A percentile compares a stretch with the other conserved stretches of the same genome.
Conservation (phyloP, 2,329 filamentous ascomycete genomes). For the Fusarium sacchari region DNA sequence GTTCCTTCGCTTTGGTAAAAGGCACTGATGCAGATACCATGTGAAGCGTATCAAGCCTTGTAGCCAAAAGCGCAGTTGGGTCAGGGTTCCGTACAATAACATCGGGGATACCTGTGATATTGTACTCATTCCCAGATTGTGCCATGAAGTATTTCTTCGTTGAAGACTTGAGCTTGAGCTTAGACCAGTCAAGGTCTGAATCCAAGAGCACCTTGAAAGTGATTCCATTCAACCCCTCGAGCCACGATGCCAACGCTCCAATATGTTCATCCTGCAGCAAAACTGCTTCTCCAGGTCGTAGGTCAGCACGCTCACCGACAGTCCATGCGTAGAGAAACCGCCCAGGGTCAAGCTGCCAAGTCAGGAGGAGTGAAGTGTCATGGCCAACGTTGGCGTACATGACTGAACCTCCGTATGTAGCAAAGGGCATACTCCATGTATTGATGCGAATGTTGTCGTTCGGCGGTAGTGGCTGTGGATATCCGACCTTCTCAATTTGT, state of each 20-base stretch:
- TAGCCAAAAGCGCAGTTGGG: neutral
- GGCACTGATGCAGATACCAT: neutral
- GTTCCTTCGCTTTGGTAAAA: neutral
- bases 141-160: neutral
- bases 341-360: neutral
- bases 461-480: neutral
- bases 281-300: neutral
- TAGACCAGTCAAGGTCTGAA: neutral
- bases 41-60: neutral
- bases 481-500: neutral
- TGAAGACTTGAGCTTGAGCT: neutral
- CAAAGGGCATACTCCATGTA: neutral
- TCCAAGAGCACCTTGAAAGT: neutral
- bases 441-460: neutral
- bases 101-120: neutral
- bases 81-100: neutral
- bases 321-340: neutral
- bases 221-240: neutral
- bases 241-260: neutral
- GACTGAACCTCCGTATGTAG: neutral
- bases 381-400: neutral
- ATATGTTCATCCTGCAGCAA: neutral
- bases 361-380: neutral
- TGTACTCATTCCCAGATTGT: neutral
- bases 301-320: neutral